Evolutionary conservation across 495 filamentous ascomycete species (phyloP), one percentile per base, ranked within the genome.

Genomic region (Collariella sp.): DNA sequence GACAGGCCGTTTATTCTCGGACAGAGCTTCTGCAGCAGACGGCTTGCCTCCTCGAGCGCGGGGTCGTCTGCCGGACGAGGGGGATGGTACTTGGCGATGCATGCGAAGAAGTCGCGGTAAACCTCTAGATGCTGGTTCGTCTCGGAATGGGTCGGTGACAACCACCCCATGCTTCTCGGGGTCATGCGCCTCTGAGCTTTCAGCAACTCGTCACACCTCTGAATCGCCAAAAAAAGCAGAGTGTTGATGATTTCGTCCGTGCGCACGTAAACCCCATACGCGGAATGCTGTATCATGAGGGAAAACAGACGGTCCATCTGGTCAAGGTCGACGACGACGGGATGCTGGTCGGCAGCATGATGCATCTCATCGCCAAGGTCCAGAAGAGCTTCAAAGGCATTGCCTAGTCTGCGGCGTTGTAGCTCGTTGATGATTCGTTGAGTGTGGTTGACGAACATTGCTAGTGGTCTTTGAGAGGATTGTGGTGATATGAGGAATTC

Each of bases 1-100:
- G 41, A 31, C n/a, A 54, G 3, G 5, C 52, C 35, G n/a, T 47
- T 48, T 2, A 54, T 35, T 13, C 52, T 29, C 23, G 52, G 52
- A 18, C 44, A 47, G 0, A 47, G 26, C 16, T 18, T 20, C 7
- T 54, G 52, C 5, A 54, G 19, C 0, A 35, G 1, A 18, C 16
- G 33, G 10, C 18, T 4, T 2, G 36, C 36, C 11, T 7, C 15
- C 9, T 33, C 24, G 23, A 47, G 5, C 5, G 1, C 13, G 1
- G 12, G 33, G 16, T 48, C 52, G 7, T 18, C 9, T 12, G 18
- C 12, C 5, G 2, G 7, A 3, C 12, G 18, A 10, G 6, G 0
- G 22, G 24, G 12, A 0, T 15, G 43, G 15, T 34, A 36, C 24
- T 16, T 33, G 36, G 33, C 4, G 35, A 54, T 23, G 35, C 41